Evolutionary conservation across 2,329 filamentous ascomycete species (phyloP), one percentile per base, ranked within the genome.

Genomic region (Curvularia spicifera): DNA sequence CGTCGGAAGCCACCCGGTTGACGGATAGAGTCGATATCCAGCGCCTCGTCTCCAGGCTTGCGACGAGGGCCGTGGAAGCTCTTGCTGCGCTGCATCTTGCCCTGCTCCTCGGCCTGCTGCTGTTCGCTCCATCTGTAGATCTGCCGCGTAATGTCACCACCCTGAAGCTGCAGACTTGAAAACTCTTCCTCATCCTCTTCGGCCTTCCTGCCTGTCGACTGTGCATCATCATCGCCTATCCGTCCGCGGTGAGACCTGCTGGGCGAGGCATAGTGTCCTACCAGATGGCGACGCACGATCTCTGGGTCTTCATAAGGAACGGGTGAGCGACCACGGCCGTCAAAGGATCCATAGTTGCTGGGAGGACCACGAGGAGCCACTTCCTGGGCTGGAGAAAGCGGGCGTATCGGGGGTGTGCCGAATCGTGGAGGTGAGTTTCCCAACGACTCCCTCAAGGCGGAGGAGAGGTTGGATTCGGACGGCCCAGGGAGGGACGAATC

Each of bases 71-170:
- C 80, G 69, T 89, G 88, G 76, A 97, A 97, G 77, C 93, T 98
- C 80, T 93, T 89, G 79, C 93, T 97, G 69, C 94, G 87, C 68
- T 89, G 86, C 71, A 87, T 82, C 68, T 86, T 86, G 18, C 83
- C 81, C 60, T 83, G 84, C 47, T 82, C 80, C 65, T 88, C 86
- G 46, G 87, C 82, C 72, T 96, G 89, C 51, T 90, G 90, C 74
- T 96, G 91, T 76, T 98, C 93, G 5, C 93, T 92, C 91, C 96
- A 99, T 68, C 91, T 89, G 81, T 99, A 99, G 69, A 99, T 96
- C 53, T 94, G 91, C 60, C 95, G 85, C 24, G 94, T 97, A 56
- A 97, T 90, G 75, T 99, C 95, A 63, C 95, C 95, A 59, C 95
- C 95, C 75, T 98, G 96, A 46, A 99, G 81, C 73, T 89, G 89